A percentile compares a stretch with the other conserved stretches of the same genome.
These are phyloP conservation scores for Fusarium anguioides DNA, from an alignment of 2,329 filamentous ascomycete genomes.

Conservation along the genomic window DNA sequence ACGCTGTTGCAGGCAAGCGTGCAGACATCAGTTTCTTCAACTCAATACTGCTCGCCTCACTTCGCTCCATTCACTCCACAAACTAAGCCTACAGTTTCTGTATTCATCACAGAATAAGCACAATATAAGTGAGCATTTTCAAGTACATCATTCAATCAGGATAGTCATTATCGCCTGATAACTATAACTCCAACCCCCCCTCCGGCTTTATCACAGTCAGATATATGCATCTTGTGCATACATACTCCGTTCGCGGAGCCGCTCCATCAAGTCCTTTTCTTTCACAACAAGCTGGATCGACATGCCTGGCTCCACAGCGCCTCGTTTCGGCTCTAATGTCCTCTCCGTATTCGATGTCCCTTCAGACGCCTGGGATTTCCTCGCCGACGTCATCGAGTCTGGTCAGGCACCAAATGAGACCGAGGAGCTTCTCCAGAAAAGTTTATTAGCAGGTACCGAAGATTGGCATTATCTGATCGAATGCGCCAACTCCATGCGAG, in stretches of 20 bases:
- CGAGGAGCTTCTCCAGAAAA: slow-evolving; percentile 46
- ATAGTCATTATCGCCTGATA: background rate
- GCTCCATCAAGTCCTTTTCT: background rate
- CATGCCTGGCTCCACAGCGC: slow-evolving; percentile 24
- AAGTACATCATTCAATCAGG: background rate
- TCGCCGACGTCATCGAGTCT: slow-evolving; percentile 48
- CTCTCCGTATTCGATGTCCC: slow-evolving; percentile 50
- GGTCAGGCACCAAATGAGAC: slow-evolving; percentile 44
- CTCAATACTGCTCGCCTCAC: background rate
- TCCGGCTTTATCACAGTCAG: background rate
- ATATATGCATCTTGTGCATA: background rate
- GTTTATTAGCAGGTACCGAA: slow-evolving; percentile 49
- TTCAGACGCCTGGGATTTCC: slow-evolving; percentile 47
- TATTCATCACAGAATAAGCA: background rate
- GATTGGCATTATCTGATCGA: slow-evolving; percentile 51
- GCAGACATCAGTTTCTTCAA: background rate
- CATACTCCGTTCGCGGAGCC: background rate
- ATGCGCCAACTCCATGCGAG: slow-evolving; percentile 48
- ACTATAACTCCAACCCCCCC: background rate
- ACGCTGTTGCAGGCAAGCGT: background rate
- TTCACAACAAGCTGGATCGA: slow-evolving; percentile 15
- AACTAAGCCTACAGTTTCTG: background rate
- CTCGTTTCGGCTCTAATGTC: slow-evolving; percentile 43
- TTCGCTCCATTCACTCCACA: background rate
- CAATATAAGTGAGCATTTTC: background rate